Conservation (phyloP, 257 asterid species). For the Buddleja alternifolia region DNA sequence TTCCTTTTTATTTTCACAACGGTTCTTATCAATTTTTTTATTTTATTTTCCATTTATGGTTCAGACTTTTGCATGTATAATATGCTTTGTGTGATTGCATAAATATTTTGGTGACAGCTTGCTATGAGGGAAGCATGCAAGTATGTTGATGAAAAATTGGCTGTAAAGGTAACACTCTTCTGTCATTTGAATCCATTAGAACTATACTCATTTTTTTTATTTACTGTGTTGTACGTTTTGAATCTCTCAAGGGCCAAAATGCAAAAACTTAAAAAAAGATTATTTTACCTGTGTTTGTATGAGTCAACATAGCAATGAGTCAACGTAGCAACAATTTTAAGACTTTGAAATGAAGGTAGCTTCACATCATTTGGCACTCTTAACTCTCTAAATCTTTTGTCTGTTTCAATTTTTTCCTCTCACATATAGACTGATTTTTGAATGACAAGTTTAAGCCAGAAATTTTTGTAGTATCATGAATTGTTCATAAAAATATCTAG, state of each 20-base stretch:
- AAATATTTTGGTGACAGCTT: constrained; percentile 57
- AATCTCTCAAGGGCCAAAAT: neutral
- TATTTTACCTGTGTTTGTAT: neutral
- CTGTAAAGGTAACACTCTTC: constrained; percentile 64
- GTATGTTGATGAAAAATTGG: constrained; percentile 89
- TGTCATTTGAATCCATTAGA: constrained; percentile 15
- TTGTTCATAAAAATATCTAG: neutral
- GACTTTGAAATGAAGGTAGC: neutral
- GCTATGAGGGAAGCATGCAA: constrained; percentile 99
- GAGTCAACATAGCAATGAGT: neutral
- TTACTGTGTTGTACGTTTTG: neutral
- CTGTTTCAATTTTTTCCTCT: neutral
- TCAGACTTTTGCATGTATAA: neutral
- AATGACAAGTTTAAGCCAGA: neutral
- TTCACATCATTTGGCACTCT: neutral
- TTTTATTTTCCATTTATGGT: neutral
- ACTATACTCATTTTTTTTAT: neutral
- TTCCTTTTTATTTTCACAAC: neutral
- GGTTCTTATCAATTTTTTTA: neutral
- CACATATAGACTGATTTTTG: neutral
- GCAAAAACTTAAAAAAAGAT: neutral
- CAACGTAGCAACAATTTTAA: neutral
- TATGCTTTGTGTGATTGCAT: constrained; percentile 19
- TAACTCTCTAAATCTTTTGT: neutral
- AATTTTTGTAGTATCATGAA: neutral